Base-by-base conservation (phyloP, 2,329 filamentous ascomycete genomes). In the Amylocarpus encephaloides region DNA sequence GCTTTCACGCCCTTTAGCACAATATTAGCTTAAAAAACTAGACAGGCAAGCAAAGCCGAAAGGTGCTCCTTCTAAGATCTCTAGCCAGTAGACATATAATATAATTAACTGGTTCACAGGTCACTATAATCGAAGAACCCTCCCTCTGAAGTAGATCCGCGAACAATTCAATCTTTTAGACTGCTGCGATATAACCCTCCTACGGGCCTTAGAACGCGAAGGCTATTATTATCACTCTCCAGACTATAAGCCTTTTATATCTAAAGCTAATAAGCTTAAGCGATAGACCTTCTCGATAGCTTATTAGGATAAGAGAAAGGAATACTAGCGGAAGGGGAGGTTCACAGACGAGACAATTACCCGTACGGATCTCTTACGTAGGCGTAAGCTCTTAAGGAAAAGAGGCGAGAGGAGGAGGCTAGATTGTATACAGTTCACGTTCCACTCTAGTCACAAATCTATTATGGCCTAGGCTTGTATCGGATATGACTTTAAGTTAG, bases 351-450 rank as follows among this genome's bases (percentile, higher is more conserved):
- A n/a, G n/a, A n/a, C n/a, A n/a, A n/a, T n/a, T n/a, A n/a, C n/a
- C n/a, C n/a, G n/a, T n/a, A n/a, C n/a, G n/a, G n/a, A n/a, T n/a
- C n/a, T n/a, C n/a, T n/a, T n/a, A n/a, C n/a, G n/a, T n/a, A n/a
- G n/a, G n/a, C n/a, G n/a, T n/a, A n/a, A n/a, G n/a, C n/a, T n/a
- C n/a, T n/a, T n/a, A n/a, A n/a, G n/a, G n/a, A n/a, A n/a, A n/a
- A 13, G 47, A 43, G 47, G 44, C 35, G 39, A 54, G 41, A 38
- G 49, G 22, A 6, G 40, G 36, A 38, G 41, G 19, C 44, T 54
- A 16, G 48, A 53, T 47, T 57, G 45, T 43, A 52, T 56, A 9
- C 26, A 56, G 47, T 54, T 52, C 35, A 50, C n/a, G n/a, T n/a
- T n/a, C n/a, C n/a, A n/a, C n/a, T n/a, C n/a, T n/a, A n/a, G n/a